phyloP scores from a whole-genome alignment of 2,329 filamentous ascomycete genomes.

The Hypoxylon sp. region DNA sequence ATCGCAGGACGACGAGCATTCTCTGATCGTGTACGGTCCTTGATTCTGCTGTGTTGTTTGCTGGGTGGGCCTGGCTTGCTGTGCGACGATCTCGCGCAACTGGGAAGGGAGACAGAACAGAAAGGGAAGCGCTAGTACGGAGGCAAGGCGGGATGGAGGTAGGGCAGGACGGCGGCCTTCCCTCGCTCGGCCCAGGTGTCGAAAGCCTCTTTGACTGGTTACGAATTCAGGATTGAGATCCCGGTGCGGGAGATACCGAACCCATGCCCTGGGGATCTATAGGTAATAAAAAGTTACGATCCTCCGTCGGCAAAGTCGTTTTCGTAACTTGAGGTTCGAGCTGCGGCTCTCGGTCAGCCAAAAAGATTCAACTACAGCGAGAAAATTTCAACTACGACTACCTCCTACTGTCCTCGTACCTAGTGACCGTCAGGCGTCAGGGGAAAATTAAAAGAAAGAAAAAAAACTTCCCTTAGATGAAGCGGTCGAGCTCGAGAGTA shows the following conservation, averaged over 20 bases:
- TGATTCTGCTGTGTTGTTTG: conserved; percentile 26
- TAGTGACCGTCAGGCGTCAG: conserved; percentile 5
- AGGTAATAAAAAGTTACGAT: conserved; percentile 32
- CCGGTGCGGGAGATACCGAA: conserved; percentile 37
- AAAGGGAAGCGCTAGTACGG: conserved; percentile 15
- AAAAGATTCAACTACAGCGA: conserved; percentile 30
- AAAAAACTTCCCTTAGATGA: background rate
- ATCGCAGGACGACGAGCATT: conserved; percentile 9
- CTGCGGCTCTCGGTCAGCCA: conserved; percentile 33
- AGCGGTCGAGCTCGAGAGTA: conserved; percentile 14
- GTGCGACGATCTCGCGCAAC: conserved; percentile 22
- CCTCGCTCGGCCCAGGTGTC: conserved; percentile 13
- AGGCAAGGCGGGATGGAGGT: conserved; percentile 16
- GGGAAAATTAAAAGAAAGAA: background rate
- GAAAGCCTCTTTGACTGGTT: conserved; percentile 26
- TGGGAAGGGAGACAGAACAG: conserved; percentile 4
- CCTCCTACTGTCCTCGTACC: conserved; percentile 18
- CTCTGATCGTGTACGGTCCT: background rate
- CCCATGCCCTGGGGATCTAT: conserved; percentile 32
- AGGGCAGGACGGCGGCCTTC: conserved; percentile 8
- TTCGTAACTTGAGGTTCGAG: conserved; percentile 19
- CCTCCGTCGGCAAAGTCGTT: conserved; percentile 1
- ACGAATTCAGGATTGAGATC: conserved; percentile 34
- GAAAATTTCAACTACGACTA: conserved; percentile 5
- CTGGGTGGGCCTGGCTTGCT: conserved; percentile 25